Percentiles rank a stretch among this genome's conserved stretches.
phyloP scores from a whole-genome alignment of 352 stramenopile species.

The Pythium coloratum region DNA sequence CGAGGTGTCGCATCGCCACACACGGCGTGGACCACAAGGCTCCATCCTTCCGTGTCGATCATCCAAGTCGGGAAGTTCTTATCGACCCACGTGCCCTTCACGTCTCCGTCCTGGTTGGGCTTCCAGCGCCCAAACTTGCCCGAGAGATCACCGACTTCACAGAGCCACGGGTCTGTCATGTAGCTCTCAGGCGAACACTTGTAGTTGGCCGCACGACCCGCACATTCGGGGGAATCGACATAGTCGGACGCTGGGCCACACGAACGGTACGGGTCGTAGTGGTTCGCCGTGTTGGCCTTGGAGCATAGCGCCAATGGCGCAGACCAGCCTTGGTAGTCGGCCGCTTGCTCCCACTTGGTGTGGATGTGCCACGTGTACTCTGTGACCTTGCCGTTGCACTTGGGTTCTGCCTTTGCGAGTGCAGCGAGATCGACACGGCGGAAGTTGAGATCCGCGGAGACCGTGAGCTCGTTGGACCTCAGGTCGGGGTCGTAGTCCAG shows the following conservation, averaged over 20 bases:
- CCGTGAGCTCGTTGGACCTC: conserved; percentile 4
- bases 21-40: conserved; percentile 26
- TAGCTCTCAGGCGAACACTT: conserved; percentile 21
- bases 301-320: conserved; percentile 12
- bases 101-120: conserved; percentile 11
- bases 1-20: conserved; percentile 23
- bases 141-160: conserved; percentile 28
- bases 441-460: conserved; percentile 28
- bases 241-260: conserved; percentile 30
- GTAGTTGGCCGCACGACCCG: conserved; percentile 12
- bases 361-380: conserved; percentile 31
- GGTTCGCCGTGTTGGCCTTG: conserved; percentile 22
- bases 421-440: conserved; percentile 14
- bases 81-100: conserved; percentile 8
- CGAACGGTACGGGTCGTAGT: conserved; percentile 29
- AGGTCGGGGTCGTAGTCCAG: neutral
- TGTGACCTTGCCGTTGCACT: conserved; percentile 21
- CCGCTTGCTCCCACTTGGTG: conserved; percentile 20
- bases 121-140: conserved; percentile 27
- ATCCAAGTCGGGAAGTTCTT: neutral
- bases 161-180: neutral
- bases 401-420: conserved; percentile 25
- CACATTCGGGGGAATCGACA: conserved; percentile 13
- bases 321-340: neutral
- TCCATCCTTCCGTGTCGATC: conserved; percentile 9